phyloP scores from a whole-genome alignment of 176 grass and related monocot genomes.

The Carex littledalei region DNA sequence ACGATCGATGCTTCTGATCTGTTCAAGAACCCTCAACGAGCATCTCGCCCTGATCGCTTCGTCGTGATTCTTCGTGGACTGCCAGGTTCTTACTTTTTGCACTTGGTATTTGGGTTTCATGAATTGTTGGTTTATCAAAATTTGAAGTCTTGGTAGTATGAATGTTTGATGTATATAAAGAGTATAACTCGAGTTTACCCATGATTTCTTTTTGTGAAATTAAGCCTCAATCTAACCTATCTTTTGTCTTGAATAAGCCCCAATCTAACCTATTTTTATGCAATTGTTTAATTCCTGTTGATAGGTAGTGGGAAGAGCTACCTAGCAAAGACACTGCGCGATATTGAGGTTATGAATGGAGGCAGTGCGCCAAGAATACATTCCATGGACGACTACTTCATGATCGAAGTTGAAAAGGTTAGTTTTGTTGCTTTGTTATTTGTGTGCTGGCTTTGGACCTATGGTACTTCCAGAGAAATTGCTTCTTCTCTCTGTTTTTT shows the following conservation, averaged over 20 bases:
- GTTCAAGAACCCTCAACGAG: constrained; percentile 56
- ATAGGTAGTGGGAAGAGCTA: constrained; percentile 95
- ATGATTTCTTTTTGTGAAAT: too few species aligned
- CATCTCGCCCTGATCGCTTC: constrained; percentile 82
- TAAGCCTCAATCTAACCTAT: too few species aligned
- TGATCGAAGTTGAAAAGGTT: constrained; percentile 98
- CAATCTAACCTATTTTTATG: background rate
- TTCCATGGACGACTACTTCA: constrained; percentile 96
- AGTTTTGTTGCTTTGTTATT: background rate
- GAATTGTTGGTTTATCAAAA: background rate
- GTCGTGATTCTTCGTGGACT: constrained; percentile 83
- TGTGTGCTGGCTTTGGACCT: background rate
- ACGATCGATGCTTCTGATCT: constrained; percentile 56
- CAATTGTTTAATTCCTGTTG: constrained; percentile 5
- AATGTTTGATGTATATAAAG: too few species aligned
- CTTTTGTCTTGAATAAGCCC: too few species aligned
- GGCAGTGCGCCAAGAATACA: constrained; percentile 87
- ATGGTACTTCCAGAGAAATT: background rate
- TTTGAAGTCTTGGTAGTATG: too few species aligned
- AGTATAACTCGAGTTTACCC: too few species aligned
- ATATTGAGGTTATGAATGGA: constrained; percentile 84
- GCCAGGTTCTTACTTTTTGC: constrained; percentile 48
- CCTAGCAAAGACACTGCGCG: constrained; percentile 66
- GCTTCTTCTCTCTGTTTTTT: background rate
- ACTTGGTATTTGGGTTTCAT: background rate